Evolutionary conservation across 2,329 filamentous ascomycete genomes (phyloP).

Genomic region (Xylariaceae sp.): DNA sequence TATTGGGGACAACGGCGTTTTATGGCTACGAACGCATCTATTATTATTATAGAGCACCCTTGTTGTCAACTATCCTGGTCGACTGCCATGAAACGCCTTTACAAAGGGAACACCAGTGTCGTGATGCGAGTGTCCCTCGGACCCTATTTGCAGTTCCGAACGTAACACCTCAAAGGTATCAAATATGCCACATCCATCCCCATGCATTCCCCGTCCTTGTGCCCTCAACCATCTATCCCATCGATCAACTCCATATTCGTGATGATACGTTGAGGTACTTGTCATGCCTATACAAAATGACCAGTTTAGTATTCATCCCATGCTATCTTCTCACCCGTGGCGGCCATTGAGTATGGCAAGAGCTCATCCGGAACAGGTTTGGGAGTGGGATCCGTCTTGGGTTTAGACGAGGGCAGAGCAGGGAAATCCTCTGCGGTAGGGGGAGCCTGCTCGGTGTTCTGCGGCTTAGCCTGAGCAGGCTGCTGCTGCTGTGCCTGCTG

Average conservation of each 20-base stretch:
- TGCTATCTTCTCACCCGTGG: constrained; percentile 38
- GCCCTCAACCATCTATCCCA: not conserved
- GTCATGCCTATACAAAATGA: constrained; percentile 41
- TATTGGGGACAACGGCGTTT: not conserved
- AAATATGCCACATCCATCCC: not conserved
- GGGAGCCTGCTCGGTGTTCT: constrained; percentile 27
- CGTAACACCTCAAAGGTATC: not conserved
- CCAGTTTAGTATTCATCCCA: constrained; percentile 55
- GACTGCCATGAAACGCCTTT: not conserved
- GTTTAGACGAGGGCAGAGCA: constrained; percentile 32
- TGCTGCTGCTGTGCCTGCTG: constrained; percentile 13
- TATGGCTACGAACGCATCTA: constrained; percentile 9
- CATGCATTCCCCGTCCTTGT: not conserved
- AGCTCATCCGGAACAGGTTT: constrained; percentile 17
- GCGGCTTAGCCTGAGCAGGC: too few relatives aligned
- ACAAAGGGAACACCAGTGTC: not conserved
- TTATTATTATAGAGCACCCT: constrained; percentile 13
- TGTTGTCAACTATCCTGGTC: constrained; percentile 1
- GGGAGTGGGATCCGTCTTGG: constrained; percentile 28
- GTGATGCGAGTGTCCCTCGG: not conserved
- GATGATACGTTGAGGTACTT: not conserved
- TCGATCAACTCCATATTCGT: not conserved
- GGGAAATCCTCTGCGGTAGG: constrained; percentile 38
- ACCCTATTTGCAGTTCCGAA: not conserved
- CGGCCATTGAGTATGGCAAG: constrained; percentile 28